A percentile compares a stretch with the other conserved stretches of the same genome.
Evolutionary conservation across 805 yeast species (phyloP).

Genomic region (Monosporozyma unispora): DNA sequence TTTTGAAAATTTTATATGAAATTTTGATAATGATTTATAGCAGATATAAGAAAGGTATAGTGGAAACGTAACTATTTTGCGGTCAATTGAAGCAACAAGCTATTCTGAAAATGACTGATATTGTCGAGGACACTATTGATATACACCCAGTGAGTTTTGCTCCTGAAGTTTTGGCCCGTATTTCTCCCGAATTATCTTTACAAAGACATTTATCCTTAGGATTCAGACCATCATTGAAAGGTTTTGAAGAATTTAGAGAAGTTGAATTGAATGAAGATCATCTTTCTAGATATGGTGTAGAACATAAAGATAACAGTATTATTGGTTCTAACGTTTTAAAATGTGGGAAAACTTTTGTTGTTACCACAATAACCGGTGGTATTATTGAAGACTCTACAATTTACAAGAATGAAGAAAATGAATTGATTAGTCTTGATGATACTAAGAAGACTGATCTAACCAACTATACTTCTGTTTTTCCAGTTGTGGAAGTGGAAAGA

Average conservation of each 20-base stretch:
- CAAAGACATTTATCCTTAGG: constrained; percentile 71
- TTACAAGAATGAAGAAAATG: constrained; percentile 37
- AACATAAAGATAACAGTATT: constrained; percentile 27
- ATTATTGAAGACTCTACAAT: constrained; percentile 46
- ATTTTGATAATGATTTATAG: background rate
- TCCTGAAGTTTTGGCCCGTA: constrained; percentile 71
- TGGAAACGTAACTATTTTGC: too few relatives aligned
- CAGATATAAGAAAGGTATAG: background rate
- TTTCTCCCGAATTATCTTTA: constrained; percentile 77
- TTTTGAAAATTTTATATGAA: background rate
- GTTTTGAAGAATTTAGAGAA: constrained; percentile 62
- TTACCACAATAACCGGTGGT: constrained; percentile 64
- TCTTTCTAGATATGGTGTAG: constrained; percentile 32
- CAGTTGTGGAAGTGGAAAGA: constrained; percentile 66
- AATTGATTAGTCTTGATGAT: constrained; percentile 16
- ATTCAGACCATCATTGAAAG: constrained; percentile 65
- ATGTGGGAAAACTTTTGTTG: constrained; percentile 63
- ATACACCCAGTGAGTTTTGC: constrained; percentile 53
- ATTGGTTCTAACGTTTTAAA: constrained; percentile 64
- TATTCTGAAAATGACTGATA: background rate
- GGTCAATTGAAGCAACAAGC: background rate
- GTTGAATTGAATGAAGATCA: constrained; percentile 37
- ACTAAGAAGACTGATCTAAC: constrained; percentile 19
- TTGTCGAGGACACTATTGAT: constrained; percentile 15
- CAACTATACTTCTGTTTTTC: constrained; percentile 44